Evolutionary conservation across 2,329 filamentous ascomycete genomes (phyloP), one percentile per base, ranked within the genome.

Genomic region (Cladosporium halotolerans): DNA sequence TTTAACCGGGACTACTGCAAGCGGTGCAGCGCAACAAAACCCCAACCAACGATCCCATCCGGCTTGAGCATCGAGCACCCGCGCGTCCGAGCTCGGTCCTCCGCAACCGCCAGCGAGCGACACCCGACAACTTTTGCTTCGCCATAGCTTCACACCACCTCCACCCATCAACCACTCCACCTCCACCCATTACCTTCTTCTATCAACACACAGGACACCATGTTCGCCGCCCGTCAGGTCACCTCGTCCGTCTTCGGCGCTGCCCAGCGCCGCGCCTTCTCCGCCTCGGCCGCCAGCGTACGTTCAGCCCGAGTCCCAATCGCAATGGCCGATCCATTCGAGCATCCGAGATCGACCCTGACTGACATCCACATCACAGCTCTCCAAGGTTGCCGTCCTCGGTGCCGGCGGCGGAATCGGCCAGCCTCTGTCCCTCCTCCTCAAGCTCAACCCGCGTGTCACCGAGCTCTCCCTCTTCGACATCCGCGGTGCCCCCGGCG

Each of bases 391-490:
- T 68, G 84, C 91, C 71, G 90, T 99, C 65, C 88, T 97, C 73
- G 93, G 93, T 80, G 93, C 93, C 65, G 87, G 87, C 70, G 93
- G 93, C 79, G 93, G 93, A 76, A 99, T 99, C 79, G 93, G 93
- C 75, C 93, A 99, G 75, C 93, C 93, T 70, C 81, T 99, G 69
- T 99, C 93, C 56, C 87, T 99, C 64, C 86, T 99, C 71, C 83
- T 99, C 76, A 99, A 99, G 89, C 85, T 96, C 73, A 97, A 96
- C 86, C 89, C 91, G 66, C 83, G 88, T 70, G 92, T 97, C 66
- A 86, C 83, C 68, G 85, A 96, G 74, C 88, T 99, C 68, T 88
- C 92, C 61, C 88, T 99, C 69, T 99, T 97, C 80, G 93, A 99
- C 78, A 95, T 99, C 79, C 87, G 88, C 70, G 86, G 90, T 70